Base-by-base conservation (phyloP, 257 asterid genomes). In the Salvia rosmarinus region DNA sequence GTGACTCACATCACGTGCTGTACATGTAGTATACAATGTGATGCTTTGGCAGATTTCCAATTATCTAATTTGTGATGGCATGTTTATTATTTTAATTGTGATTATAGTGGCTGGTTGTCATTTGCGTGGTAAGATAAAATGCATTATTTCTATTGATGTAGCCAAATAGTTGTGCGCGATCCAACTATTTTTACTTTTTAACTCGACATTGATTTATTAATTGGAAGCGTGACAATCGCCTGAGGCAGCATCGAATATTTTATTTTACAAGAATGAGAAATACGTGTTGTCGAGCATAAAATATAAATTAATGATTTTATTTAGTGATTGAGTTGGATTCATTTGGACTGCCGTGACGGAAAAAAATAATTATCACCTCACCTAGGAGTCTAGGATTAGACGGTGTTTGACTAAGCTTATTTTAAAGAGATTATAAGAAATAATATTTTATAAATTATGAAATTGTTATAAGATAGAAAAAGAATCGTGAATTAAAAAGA, bases 1-100 rank as follows among this genome's bases (percentile, higher is more conserved):
- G 67, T 51, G 51, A 68, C 50, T n/a, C 23, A 21, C 50, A 17
- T 60, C 70, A 67, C 39, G 4, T 67, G 25, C 51, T 9, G 1
- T 14, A 28, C 5, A 19, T 51, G 2, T 32, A 32, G 0, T 32
- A 25, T 25, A 25, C 3, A 32, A 32, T 32, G 37, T 4, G 37
- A 32, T 1, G 37, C 4, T 32, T 32, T 17, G 56, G 10, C 0
- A 16, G 23, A 32, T 32, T 4, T 32, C 4, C 37, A 32, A 25
- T 1, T 25, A 25, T 25, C 30, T 3, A 25, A 32, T 4, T 32
- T 32, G 37, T 32, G 37, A 32, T 32, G 37, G 6, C 37, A 32
- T 32, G 6, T 32, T 32, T 32, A 32, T 32, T 32, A 2, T 32
- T 32, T 32, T 32, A 32, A 32, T 32, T 32, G 37, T 32, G 0